Base-by-base conservation (phyloP, 495 filamentous ascomycete genomes). In the Aspergillus sparsus region DNA sequence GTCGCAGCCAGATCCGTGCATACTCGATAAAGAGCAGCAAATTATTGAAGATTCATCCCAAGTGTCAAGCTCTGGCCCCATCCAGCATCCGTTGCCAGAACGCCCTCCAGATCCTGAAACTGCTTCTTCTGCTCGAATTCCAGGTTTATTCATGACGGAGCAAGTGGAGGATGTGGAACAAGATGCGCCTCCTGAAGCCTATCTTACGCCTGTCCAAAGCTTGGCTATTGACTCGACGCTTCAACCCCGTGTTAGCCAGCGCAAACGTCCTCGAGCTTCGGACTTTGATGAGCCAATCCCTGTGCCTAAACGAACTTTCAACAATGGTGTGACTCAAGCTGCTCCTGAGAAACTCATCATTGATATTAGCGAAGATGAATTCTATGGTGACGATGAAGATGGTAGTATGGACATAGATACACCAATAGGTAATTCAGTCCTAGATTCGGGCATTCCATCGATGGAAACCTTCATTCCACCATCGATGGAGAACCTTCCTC, bases 201-300 rank as follows among this genome's bases (percentile, higher is more conserved):
- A 39, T 37, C 33, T 47, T 18, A 58, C 58, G n/a, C 55, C 58
- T 12, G 49, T 57, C 11, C 61, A 60, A 42, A 47, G 21, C 2
- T 31, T 67, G 32, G n/a, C 42, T 2, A 36, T 71, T 50, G 71
- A 75, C 37, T 41, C 69, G 12, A 68, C 69, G 15, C 59, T 66
- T 31, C 60, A 71, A 27, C 57, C 70, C 31, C 71, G 68, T 44
- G 33, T 62, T n/a, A 68, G 66, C 37, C 74, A 78, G 53, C 83
- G 88, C 16, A 96, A 96, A 71, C 87, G 93, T 18, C 91, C 90
- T n/a, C 88, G 89, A 45, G 92, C 92, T 37, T 82, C 90, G 12
- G 92, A 96, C 67, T 93, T 96, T 45, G 84, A 85, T 59, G 76
- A 84, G 62, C 55, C 76, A 51, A 51, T 75, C 16, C 66, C 74